Percentiles rank a stretch among this genome's conserved stretches.
Evolutionary conservation across 2,329 filamentous ascomycete genomes (phyloP).

Genomic region (Fusarium sp.): DNA sequence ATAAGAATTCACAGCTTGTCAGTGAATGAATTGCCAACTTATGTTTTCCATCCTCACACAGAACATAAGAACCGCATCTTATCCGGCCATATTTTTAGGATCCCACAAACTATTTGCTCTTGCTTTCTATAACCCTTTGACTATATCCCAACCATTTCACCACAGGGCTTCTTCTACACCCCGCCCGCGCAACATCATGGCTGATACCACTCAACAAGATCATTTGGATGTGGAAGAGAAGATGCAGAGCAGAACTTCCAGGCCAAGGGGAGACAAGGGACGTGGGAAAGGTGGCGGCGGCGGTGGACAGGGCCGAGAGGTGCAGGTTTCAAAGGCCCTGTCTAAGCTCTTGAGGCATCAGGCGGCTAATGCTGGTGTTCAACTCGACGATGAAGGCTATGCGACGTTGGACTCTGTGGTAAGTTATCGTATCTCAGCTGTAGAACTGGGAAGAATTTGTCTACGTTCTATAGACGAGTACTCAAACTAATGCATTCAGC

Average conservation of each 20-base stretch:
- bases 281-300: conserved; percentile 49
- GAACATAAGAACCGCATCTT: background rate
- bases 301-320: conserved; percentile 57
- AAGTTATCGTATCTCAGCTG: conserved; percentile 52
- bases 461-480: too few species aligned
- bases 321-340: conserved; percentile 66
- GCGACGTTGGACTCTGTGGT: conserved; percentile 71
- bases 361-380: conserved; percentile 67
- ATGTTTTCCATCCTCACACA: conserved; percentile 19
- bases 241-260: conserved; percentile 40
- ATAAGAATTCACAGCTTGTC: conserved; percentile 7
- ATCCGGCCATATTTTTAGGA: background rate
- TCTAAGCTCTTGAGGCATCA: conserved; percentile 69
- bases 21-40: background rate
- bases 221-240: conserved; percentile 45
- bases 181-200: conserved; percentile 32
- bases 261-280: conserved; percentile 39
- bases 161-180: conserved; percentile 3
- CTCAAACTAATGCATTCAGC: conserved; percentile 51
- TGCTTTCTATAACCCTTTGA: background rate
- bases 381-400: conserved; percentile 70
- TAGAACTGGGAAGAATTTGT: background rate
- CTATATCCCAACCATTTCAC: background rate
- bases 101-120: background rate
- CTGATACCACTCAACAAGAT: conserved; percentile 24